Conservation (phyloP, 176 grass and related monocot species). For the Carex parvula region DNA sequence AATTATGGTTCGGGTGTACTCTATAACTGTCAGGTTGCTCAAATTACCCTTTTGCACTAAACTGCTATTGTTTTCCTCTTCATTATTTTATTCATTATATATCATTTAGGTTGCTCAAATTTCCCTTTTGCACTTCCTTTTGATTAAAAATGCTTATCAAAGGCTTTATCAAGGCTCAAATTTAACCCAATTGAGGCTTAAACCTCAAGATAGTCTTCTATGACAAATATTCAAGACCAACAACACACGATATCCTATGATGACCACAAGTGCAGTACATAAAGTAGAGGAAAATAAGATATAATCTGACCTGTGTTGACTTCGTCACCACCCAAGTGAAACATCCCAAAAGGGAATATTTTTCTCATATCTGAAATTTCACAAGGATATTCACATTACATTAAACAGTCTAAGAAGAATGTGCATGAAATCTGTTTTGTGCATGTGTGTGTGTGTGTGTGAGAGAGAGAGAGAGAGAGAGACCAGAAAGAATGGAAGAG, state of each 20-base stretch:
- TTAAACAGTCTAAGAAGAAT: background rate
- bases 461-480: conserved; percentile 31
- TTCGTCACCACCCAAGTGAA: conserved; percentile 99
- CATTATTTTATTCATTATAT: background rate
- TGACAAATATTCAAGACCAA: background rate
- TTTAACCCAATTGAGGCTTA: background rate
- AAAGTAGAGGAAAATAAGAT: conserved; percentile 8
- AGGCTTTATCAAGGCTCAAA: background rate
- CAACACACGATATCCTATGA: background rate
- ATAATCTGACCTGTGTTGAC: conserved; percentile 74
- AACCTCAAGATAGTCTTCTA: background rate
- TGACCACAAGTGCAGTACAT: background rate
- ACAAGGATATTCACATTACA: conserved; percentile 7
- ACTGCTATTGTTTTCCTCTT: background rate
- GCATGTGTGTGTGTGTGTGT: too few species aligned
- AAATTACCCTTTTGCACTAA: background rate
- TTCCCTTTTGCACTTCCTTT: background rate
- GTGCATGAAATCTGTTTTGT: background rate
- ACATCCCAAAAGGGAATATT: conserved; percentile 90
- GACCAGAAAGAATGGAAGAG: conserved; percentile 79
- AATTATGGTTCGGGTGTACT: background rate
- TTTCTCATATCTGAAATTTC: conserved; percentile 87
- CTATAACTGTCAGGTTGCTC: background rate
- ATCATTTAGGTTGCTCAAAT: background rate
- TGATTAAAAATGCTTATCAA: background rate